phyloP scores from a whole-genome alignment of 768 basidiomycete species.

The Tubosaeta sp. region DNA sequence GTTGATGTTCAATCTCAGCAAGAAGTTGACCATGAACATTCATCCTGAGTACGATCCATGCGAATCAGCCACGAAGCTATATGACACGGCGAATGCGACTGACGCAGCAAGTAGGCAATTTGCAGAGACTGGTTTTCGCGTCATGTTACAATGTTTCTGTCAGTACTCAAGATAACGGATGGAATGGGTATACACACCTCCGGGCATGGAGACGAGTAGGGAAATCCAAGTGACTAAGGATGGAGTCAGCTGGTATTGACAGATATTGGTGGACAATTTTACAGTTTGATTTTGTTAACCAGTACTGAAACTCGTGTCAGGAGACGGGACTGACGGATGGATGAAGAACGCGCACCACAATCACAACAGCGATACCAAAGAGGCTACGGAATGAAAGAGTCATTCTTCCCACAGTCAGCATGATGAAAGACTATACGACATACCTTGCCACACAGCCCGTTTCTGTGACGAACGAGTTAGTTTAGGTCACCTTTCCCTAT shows the following conservation, averaged over 20 bases:
- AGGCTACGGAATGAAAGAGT: constrained; percentile 2
- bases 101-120: constrained; percentile 16
- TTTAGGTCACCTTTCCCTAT: background rate
- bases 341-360: constrained; percentile 10
- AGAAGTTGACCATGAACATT: constrained; percentile 6
- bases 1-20: constrained; percentile 15
- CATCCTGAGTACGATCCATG: constrained; percentile 3
- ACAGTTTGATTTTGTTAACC: constrained; percentile 13
- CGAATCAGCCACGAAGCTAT: background rate
- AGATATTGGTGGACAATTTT: background rate
- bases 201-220: constrained; percentile 15
- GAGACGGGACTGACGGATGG: background rate
- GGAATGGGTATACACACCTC: constrained; percentile 5
- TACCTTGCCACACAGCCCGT: constrained; percentile 13
- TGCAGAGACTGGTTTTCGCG: constrained; percentile 12
- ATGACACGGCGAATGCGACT: constrained; percentile 1
- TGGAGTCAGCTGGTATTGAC: background rate
- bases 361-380: background rate
- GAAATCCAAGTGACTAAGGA: constrained; percentile 14
- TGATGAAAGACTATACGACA: background rate
- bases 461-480: constrained; percentile 11
- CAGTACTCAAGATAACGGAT: no score
- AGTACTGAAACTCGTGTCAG: constrained; percentile 8
- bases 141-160: no score
- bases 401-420: background rate